Base-by-base conservation (phyloP, 2,329 filamentous ascomycete genomes). In the Lecanicillium sp. region DNA sequence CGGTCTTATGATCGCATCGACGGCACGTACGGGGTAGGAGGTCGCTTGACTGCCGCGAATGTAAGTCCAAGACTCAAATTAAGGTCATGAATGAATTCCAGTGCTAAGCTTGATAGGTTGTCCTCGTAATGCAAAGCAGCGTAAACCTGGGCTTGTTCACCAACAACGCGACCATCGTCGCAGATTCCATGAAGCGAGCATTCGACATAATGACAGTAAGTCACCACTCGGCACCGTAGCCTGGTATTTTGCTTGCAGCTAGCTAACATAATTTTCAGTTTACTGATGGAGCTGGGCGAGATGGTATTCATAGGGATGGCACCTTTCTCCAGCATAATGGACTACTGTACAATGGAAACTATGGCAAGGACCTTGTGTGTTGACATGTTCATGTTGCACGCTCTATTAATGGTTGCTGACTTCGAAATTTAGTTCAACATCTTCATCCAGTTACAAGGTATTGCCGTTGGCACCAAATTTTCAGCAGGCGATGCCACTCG, bases 271-370 rank as follows among this genome's bases (percentile, higher is more conserved):
- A 37, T 17, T 3, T 30, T 12, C 14, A 51, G 48, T 51, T 46
- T 31, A 20, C 40, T 4, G 48, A 51, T 28, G 17, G 12, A 13
- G 25, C 45, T 6, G 38, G 30, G 16, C 33, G 40, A 22, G 49
- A 51, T 27, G 49, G 49, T 3, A 51, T 50, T n/a, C 49, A 51
- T 12, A 42, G 46, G 4, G 49, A 51, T 17, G 49, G 49, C 19
- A 43, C 48, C 9, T 51, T 51, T 20, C 40, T 51, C 2, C 49
- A 51, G 33, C 49, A 51, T 11, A n/a, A 39, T 3, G 49, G 49
- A 12, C 35, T 51, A 16, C 22, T 51, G 20, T 51, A 51, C 33
- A 51, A 50, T 28, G 49, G 49, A 19, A 51, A 51, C 37, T 51
- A 51, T 20, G 49, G 48, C 12, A 51, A 51, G 25, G 49, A 51